Evolutionary conservation across 2,329 filamentous ascomycete species (phyloP), one percentile per base, ranked within the genome.

Genomic region (Cladophialophora chaetospira): DNA sequence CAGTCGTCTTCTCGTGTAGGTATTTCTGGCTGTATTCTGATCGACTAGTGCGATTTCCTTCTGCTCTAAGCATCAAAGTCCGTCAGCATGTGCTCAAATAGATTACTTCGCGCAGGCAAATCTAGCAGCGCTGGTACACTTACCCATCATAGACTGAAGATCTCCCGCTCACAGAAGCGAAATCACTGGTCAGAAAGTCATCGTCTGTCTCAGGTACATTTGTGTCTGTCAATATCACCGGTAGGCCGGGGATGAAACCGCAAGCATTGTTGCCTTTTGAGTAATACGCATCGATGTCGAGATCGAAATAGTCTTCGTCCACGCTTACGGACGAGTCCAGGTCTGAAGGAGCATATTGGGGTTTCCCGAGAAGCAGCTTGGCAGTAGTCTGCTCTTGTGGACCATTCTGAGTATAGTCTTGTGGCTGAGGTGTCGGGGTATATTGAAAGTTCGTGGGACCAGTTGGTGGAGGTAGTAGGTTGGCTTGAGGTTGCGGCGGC

Each of bases 181-280:
- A 62, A 21, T 62, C 60, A 43, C 51, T 62, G 17, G 60, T 58
- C 40, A 62, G 42, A 19, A 62, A 51, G 45, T 62, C 60, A 29
- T 64, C 60, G 15, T 64, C 61, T 10, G 59, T 57, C 38, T 63
- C 62, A 11, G 61, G 57, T 15, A 57, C 60, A 15, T 50, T 58
- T 17, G 51, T 44, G 19, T 64, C 62, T 25, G 60, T 63, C n/a
- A 62, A 38, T 25, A 64, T 64, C 31, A 63, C 62, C 5, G 62
- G 62, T 1, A 64, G 40, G 10, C 62, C 62, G 13, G 62, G 62
- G 28, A 64, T 64, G 33, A 64, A 64, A 3, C 62, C 62, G 45
- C 62, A 64, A 9, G 62, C 62, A 55, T 64, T 64, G 26, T 64
- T 64, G 17, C 62, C 62, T 13, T 63, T 64, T 17, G 62, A 61